These are phyloP conservation scores for Pharnaceum exiguum DNA, from an alignment of 148 eudicot genomes.

Conservation along the genomic window DNA sequence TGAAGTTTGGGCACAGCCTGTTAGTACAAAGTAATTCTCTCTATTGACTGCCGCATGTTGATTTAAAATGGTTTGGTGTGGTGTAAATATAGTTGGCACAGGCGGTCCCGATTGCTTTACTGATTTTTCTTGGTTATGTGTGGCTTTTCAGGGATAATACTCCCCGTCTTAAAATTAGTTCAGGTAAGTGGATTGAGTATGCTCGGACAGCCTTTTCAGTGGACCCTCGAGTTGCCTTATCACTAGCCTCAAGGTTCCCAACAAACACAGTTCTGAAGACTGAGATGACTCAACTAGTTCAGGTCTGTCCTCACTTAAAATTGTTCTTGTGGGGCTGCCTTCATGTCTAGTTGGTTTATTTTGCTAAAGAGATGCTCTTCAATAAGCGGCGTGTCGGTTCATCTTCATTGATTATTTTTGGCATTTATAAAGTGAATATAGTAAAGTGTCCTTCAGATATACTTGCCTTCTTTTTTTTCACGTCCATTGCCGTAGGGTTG, in stretches of 20 bases:
- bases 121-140: constrained; percentile 5
- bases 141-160: constrained; percentile 53
- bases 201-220: constrained; percentile 90
- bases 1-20: constrained; percentile 97
- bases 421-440: too few species aligned
- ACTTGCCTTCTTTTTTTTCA: too few species aligned
- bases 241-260: constrained; percentile 81
- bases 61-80: neutral
- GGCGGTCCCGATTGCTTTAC: neutral
- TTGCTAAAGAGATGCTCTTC: too few species aligned
- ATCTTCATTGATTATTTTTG: too few species aligned
- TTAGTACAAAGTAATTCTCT: constrained; percentile 57
- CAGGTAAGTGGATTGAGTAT: constrained; percentile 92
- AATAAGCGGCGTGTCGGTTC: too few species aligned
- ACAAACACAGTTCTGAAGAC: constrained; percentile 69
- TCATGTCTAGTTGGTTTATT: too few species aligned
- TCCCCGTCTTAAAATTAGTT: constrained; percentile 68
- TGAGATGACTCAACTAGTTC: constrained; percentile 87
- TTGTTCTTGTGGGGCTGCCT: too few species aligned
- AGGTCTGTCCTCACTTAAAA: constrained; percentile 43
- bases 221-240: constrained; percentile 88
- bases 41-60: neutral
- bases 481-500: too few species aligned
- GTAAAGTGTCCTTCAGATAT: too few species aligned
- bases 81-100: neutral